These are phyloP conservation scores for Prunella vulgaris DNA, from an alignment of 257 asterid species.

Conservation along the genomic window DNA sequence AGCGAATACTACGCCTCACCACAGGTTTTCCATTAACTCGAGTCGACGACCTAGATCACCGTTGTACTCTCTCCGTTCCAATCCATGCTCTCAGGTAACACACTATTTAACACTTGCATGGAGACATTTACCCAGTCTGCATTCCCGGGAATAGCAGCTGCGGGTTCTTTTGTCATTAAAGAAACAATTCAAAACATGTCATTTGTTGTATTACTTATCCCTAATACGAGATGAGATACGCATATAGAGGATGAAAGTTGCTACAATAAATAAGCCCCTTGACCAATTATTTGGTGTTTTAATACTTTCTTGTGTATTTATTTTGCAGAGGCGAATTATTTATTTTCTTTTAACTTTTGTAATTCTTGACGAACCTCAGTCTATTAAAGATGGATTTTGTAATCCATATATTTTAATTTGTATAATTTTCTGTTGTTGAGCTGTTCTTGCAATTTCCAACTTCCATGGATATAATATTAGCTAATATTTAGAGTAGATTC, in stretches of 20 bases:
- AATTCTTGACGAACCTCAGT: background rate
- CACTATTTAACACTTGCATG: background rate
- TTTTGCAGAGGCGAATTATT: background rate
- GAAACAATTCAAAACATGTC: background rate
- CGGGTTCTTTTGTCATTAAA: background rate
- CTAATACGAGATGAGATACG: constrained; percentile 17
- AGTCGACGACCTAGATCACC: background rate
- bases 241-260: constrained; percentile 13
- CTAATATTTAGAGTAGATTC: background rate
- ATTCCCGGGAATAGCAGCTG: background rate
- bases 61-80: background rate
- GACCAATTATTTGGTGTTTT: background rate
- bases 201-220: constrained; percentile 20
- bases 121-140: background rate
- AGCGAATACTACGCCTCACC: constrained; percentile 94
- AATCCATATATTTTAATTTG: background rate
- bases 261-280: background rate
- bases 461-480: background rate
- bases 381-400: constrained; percentile 1
- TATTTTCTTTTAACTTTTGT: background rate
- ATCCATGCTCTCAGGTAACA: background rate
- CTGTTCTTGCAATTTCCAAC: no score
- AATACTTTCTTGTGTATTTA: background rate
- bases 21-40: constrained; percentile 74
- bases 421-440: no score